These are phyloP conservation scores for Xylaria sp. DNA, from an alignment of 2,329 filamentous ascomycete species.

Conservation along the genomic window DNA sequence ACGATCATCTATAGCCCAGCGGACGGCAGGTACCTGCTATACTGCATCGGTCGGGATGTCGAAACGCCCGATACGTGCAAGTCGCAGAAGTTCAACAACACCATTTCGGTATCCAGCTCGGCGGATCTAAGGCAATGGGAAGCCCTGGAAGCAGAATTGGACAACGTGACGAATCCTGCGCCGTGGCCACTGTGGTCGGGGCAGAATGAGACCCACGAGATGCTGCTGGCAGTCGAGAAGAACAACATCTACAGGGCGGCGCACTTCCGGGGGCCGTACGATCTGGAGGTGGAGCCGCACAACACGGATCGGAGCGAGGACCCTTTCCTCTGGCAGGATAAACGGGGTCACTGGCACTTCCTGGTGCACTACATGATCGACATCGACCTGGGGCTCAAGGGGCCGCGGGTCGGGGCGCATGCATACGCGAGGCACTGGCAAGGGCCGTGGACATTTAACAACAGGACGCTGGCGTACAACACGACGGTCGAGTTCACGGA, in stretches of 20 bases:
- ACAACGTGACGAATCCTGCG: slow-evolving; percentile 54
- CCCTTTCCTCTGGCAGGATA: slow-evolving; percentile 47
- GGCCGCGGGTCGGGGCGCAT: slow-evolving; percentile 44
- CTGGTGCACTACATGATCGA: slow-evolving; percentile 46
- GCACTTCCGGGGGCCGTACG: slow-evolving; percentile 45
- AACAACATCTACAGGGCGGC: slow-evolving; percentile 50
- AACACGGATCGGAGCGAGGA: slow-evolving; percentile 45
- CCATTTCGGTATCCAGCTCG: slow-evolving; percentile 48
- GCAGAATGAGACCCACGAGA: slow-evolving; percentile 43
- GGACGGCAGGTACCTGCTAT: slow-evolving; percentile 57
- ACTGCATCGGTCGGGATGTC: slow-evolving; percentile 55
- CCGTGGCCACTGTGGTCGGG: slow-evolving; percentile 51
- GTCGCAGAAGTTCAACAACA: slow-evolving; percentile 46
- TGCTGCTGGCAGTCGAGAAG: slow-evolving; percentile 50
- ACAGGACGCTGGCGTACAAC: slow-evolving; percentile 40
- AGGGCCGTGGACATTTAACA: slow-evolving; percentile 43
- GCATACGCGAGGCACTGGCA: slow-evolving; percentile 38
- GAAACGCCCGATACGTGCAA: slow-evolving; percentile 40
- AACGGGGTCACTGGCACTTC: slow-evolving; percentile 46
- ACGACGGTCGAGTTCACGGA: slow-evolving; percentile 52
- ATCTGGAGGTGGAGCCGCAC: slow-evolving; percentile 38
- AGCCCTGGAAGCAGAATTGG: slow-evolving; percentile 32
- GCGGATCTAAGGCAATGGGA: slow-evolving; percentile 40
- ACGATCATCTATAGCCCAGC: slow-evolving; percentile 56
- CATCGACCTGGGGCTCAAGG: slow-evolving; percentile 41